Base-by-base conservation (phyloP, 495 filamentous ascomycete genomes). In the Usnea hakonensis region DNA sequence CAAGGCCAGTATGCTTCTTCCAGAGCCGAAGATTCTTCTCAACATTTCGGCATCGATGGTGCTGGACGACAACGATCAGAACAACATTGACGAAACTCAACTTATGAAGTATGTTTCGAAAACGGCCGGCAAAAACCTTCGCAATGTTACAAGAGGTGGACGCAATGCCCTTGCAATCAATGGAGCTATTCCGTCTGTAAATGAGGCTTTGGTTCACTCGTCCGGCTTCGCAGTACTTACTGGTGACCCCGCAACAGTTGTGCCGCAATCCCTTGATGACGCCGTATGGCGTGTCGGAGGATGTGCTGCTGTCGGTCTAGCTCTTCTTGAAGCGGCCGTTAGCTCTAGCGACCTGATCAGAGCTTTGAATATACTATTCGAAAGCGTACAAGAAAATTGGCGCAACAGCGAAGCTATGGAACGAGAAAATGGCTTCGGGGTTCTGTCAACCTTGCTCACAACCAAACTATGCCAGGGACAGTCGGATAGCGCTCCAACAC, bases 321-420 rank as follows among this genome's bases (percentile, higher is more conserved):
- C 91, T 70, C 74, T 97, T 48, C 74, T 98, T 17, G 90, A 96
- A 68, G 77, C 84, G 16, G 85, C 95, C 23, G 76, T 77, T 19
- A 87, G 83, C n/a, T 77, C 79, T 13, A 81, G 89, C 48, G 83
- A 81, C 36, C 80, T 90, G 40, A 75, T 90, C n/a, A 80, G 88
- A 41, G 86, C 91, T 5, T 86, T 95, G 14, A 83, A 91, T 65
- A 87, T 94, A 57, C 77, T 96, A 48, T 90, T 96, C 64, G 84
- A 87, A 69, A 87, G 87, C 57, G 86, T 96, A 19, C 84, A 88
- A 68, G 85, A 87, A 54, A 96, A 87, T 71, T 98, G 94, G 94
- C 84, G 94, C 66, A 97, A 97, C 65, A 97, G 95, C 68, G 94
- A 98, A 73, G 92, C 93, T 55, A 95, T 98, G 90, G 94, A 98